Evolutionary conservation across 2,329 filamentous ascomycete species (phyloP).

Genomic region (Alternaria gaisen): DNA sequence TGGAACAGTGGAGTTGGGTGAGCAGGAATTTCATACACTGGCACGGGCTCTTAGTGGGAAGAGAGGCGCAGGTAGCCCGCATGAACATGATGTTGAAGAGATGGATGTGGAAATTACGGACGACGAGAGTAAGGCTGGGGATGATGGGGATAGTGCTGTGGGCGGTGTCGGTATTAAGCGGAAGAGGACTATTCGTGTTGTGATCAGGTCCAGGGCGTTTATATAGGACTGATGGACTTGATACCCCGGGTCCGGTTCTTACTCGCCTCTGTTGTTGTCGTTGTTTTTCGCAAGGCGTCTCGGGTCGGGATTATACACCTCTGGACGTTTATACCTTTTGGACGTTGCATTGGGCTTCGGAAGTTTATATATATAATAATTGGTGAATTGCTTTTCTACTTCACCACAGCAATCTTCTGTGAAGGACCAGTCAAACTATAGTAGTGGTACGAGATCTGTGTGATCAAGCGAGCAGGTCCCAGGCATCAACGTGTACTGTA

Average conservation of each 20-base stretch:
- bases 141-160: slow-evolving; percentile 20
- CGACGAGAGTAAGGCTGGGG: slow-evolving; percentile 25
- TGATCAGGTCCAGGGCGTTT: slow-evolving; percentile 49
- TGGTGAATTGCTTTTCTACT: neutral
- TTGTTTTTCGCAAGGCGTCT: neutral
- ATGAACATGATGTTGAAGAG: slow-evolving; percentile 19
- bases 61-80: neutral
- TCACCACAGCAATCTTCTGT: neutral
- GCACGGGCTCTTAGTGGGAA: slow-evolving; percentile 10
- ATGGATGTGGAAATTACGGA: slow-evolving; percentile 35
- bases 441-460: neutral
- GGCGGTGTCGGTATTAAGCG: slow-evolving; percentile 39
- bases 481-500: neutral
- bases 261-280: neutral
- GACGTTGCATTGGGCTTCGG: neutral
- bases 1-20: slow-evolving; percentile 19
- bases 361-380: neutral
- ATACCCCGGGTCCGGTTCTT: slow-evolving; percentile 1
- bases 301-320: neutral
- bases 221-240: slow-evolving; percentile 26
- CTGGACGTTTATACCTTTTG: neutral
- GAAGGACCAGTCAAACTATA: neutral
- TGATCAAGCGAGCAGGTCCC: neutral
- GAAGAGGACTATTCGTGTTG: slow-evolving; percentile 42
- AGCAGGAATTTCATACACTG: slow-evolving; percentile 12